These are phyloP conservation scores for Halteria grandinella DNA, from an alignment of 73 alveolate species.

Conservation along the genomic window DNA sequence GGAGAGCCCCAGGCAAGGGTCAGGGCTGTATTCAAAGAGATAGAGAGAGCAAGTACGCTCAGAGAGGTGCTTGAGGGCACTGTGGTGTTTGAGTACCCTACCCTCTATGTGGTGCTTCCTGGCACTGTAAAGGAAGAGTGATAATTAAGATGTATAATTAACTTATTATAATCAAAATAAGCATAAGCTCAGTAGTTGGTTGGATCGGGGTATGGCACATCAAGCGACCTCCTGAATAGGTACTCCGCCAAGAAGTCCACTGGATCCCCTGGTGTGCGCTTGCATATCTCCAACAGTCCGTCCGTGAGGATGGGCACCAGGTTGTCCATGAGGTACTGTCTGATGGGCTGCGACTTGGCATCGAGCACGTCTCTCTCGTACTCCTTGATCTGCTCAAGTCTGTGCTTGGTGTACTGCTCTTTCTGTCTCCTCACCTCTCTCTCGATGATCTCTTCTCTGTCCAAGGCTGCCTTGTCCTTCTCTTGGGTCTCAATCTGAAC, in stretches of 20 bases:
- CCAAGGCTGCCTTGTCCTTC: slow-evolving; percentile 12
- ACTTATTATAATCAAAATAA: not conserved
- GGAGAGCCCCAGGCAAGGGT: not conserved
- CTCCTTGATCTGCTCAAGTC: slow-evolving; percentile 84
- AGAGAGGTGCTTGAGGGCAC: slow-evolving; percentile 10
- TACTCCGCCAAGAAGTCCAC: slow-evolving; percentile 87
- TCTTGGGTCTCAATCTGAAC: slow-evolving; percentile 34
- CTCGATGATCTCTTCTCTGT: slow-evolving; percentile 79
- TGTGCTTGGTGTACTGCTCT: slow-evolving; percentile 66
- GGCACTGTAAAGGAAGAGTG: too few relatives aligned
- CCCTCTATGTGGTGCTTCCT: slow-evolving; percentile 12
- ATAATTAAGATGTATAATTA: not conserved
- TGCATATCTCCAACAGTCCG: slow-evolving; percentile 91
- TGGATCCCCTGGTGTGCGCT: slow-evolving; percentile 93
- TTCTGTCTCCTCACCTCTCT: slow-evolving; percentile 80
- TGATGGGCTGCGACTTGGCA: slow-evolving; percentile 85
- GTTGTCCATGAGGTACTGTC: slow-evolving; percentile 91
- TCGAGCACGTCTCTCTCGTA: slow-evolving; percentile 83
- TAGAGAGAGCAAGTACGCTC: not conserved
- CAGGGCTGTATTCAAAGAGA: slow-evolving; percentile 9
- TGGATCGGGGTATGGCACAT: slow-evolving; percentile 71
- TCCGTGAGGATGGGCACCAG: slow-evolving; percentile 92
- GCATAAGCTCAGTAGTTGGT: slow-evolving; percentile 17
- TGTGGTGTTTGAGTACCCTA: slow-evolving; percentile 27
- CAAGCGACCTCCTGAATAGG: slow-evolving; percentile 65